Conservation (phyloP, 1,284 basidiomycete genomes). For the Meira miltonrushii region DNA sequence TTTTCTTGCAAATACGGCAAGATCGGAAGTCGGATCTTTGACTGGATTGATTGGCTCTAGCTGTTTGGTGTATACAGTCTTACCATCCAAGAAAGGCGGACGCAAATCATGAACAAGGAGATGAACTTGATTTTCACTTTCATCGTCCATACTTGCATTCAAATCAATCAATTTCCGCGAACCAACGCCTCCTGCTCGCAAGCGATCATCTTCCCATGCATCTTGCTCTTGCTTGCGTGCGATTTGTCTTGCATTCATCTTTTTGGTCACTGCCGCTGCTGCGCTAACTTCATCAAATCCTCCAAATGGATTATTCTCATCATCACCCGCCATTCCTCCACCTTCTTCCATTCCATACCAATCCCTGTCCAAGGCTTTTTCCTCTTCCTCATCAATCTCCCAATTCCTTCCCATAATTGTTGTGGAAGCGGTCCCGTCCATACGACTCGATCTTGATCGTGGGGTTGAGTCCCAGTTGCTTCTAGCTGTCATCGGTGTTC, state of each 20-base stretch:
- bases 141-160: constrained; percentile 65
- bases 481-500: background rate
- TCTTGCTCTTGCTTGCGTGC: constrained; percentile 83
- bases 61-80: constrained; percentile 92
- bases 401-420: constrained; percentile 22
- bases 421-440: constrained; percentile 57
- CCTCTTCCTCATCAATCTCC: constrained; percentile 36
- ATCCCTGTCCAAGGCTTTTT: constrained; percentile 31
- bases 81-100: constrained; percentile 94
- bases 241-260: constrained; percentile 51
- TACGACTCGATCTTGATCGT: background rate
- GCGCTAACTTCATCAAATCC: constrained; percentile 62
- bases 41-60: constrained; percentile 96
- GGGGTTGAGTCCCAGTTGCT: constrained; percentile 28
- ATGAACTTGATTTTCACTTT: constrained; percentile 92
- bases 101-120: constrained; percentile 95
- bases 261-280: constrained; percentile 20
- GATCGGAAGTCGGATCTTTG: constrained; percentile 83
- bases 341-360: constrained; percentile 50
- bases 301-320: constrained; percentile 84
- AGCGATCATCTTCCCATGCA: constrained; percentile 94
- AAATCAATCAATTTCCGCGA: constrained; percentile 72
- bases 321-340: constrained; percentile 63
- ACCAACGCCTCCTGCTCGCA: constrained; percentile 89
- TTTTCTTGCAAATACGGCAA: constrained; percentile 93